Evolutionary conservation across 1,139 yeast genomes (phyloP).

Genomic region (Nakaseomyces delphensis): DNA sequence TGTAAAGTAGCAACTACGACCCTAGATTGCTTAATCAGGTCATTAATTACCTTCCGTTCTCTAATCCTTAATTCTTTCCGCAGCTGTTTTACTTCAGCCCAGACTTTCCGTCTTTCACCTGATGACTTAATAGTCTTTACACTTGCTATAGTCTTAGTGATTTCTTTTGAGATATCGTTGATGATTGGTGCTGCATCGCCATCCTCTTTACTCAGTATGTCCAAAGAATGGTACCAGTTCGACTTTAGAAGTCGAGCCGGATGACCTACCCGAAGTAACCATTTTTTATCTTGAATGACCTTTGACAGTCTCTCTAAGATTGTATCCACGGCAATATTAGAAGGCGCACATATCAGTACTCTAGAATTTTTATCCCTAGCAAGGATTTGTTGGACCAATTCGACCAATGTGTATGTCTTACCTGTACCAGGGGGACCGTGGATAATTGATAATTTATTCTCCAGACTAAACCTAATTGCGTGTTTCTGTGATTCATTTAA

Average conservation of each 20-base stretch:
- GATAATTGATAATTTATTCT: constrained; percentile 45
- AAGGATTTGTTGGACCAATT: constrained; percentile 66
- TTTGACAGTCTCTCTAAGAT: constrained; percentile 68
- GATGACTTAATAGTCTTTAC: constrained; percentile 60
- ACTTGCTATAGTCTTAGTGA: constrained; percentile 48
- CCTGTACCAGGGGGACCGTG: constrained; percentile 84
- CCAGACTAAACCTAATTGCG: constrained; percentile 46
- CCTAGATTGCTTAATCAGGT: constrained; percentile 50
- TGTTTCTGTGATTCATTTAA: constrained; percentile 68
- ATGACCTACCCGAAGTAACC: constrained; percentile 74
- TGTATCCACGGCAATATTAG: constrained; percentile 91
- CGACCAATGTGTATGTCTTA: constrained; percentile 80
- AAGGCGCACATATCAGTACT: constrained; percentile 87
- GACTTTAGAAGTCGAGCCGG: constrained; percentile 72
- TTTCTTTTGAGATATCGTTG: constrained; percentile 62
- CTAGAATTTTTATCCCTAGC: constrained; percentile 44
- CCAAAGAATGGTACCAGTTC: constrained; percentile 67
- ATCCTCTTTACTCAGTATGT: constrained; percentile 50
- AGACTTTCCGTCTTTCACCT: constrained; percentile 55
- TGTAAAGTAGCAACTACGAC: constrained; percentile 80
- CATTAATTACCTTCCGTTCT: constrained; percentile 55
- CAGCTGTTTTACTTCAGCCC: constrained; percentile 58
- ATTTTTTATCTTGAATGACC: constrained; percentile 40
- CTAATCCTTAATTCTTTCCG: constrained; percentile 60
- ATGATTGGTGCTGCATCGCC: constrained; percentile 57